Conservation (phyloP, 148 eudicot genomes). For the Vaccinium darrowii region DNA sequence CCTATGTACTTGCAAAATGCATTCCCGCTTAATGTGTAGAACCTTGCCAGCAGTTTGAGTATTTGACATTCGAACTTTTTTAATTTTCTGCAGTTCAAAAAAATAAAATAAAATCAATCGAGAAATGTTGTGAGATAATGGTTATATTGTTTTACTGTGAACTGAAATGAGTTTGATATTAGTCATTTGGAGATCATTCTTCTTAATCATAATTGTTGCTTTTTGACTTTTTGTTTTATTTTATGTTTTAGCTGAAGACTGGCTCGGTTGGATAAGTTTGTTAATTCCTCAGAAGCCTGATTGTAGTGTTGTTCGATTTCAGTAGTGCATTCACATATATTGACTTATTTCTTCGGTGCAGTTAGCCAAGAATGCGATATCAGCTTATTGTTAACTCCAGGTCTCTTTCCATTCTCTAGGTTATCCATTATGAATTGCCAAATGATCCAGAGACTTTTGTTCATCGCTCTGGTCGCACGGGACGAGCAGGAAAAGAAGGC, state of each 20-base stretch:
- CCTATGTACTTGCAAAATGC: not conserved
- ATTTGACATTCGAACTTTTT: too few relatives aligned
- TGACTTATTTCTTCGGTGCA: not conserved
- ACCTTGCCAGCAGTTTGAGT: not conserved
- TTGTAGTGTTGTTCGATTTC: not conserved
- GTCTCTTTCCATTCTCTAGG: slow-evolving; percentile 35
- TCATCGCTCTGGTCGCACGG: slow-evolving; percentile 98
- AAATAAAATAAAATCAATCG: too few relatives aligned
- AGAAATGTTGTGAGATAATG: not conserved
- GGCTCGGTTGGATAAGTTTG: not conserved
- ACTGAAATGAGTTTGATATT: not conserved
- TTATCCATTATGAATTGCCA: slow-evolving; percentile 91
- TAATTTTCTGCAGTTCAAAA: too few relatives aligned
- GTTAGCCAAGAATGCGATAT: slow-evolving; percentile 2
- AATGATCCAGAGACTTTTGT: slow-evolving; percentile 98
- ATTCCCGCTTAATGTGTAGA: not conserved
- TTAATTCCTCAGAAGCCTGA: not conserved
- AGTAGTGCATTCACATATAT: not conserved
- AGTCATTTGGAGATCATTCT: not conserved
- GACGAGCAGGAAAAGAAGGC: slow-evolving; percentile 96
- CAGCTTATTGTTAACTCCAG: not conserved
- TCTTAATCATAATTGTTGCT: not conserved
- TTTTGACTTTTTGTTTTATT: not conserved
- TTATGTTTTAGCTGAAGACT: not conserved
- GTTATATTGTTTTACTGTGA: not conserved